These are phyloP conservation scores for Margaritispora aquatica DNA, from an alignment of 495 filamentous ascomycete species.

Conservation along the genomic window DNA sequence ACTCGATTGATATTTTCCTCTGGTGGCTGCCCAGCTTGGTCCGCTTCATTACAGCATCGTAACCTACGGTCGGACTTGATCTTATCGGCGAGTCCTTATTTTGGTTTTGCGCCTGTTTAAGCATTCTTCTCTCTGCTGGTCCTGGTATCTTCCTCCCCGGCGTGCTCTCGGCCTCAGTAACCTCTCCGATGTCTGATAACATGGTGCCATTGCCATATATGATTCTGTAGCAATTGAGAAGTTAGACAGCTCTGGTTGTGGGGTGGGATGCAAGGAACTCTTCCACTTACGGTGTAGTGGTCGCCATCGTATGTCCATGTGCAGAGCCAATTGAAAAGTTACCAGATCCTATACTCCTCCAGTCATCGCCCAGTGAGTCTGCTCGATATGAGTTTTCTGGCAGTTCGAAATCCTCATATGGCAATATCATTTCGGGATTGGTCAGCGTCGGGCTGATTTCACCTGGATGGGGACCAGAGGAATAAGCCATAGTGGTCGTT, in stretches of 20 bases:
- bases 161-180: constrained; percentile 53
- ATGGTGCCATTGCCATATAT: constrained; percentile 56
- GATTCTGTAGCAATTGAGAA: constrained; percentile 25
- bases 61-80: constrained; percentile 34
- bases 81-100: constrained; percentile 15
- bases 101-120: constrained; percentile 16
- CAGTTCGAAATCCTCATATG: constrained; percentile 52
- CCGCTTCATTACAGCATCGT: constrained; percentile 33
- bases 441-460: constrained; percentile 69
- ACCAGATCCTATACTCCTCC: constrained; percentile 17
- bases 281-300: constrained; percentile 36
- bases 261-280: too few species aligned
- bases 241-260: too few species aligned
- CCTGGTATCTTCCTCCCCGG: constrained; percentile 25
- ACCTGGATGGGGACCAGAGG: constrained; percentile 33
- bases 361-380: constrained; percentile 8
- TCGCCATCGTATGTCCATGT: constrained; percentile 39
- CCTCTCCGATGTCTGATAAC: constrained; percentile 71
- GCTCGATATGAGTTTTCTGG: constrained; percentile 10
- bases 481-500: constrained; percentile 31
- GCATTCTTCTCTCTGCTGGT: constrained; percentile 20
- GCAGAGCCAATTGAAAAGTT: constrained; percentile 24
- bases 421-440: constrained; percentile 93
- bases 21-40: constrained; percentile 27
- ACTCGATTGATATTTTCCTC: constrained; percentile 26